phyloP scores from a whole-genome alignment of 495 filamentous ascomycete genomes.

The Aspergillus carlsbadensis region DNA sequence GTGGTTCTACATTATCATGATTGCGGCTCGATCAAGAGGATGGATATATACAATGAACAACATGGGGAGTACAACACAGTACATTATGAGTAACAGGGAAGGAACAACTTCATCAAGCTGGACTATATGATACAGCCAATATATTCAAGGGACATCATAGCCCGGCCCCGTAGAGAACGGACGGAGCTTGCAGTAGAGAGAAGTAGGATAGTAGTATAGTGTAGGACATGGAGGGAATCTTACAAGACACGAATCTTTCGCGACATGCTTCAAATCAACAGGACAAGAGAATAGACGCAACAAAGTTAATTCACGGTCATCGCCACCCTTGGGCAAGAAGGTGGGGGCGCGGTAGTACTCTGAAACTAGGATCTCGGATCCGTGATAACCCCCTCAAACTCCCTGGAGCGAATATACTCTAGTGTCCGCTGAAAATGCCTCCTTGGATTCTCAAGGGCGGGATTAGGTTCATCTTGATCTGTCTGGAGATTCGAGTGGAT shows the following conservation, averaged over 20 bases:
- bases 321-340: background rate
- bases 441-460: conserved; percentile 78
- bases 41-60: background rate
- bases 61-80: background rate
- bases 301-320: conserved; percentile 1
- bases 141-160: conserved; percentile 16
- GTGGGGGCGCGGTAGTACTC: background rate
- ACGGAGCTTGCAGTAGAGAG: conserved; percentile 9
- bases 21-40: no score
- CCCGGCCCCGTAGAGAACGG: conserved; percentile 12
- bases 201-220: conserved; percentile 10
- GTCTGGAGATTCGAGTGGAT: conserved; percentile 94
- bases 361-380: conserved; percentile 50
- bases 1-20: no score
- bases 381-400: conserved; percentile 88
- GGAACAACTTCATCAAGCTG: no score
- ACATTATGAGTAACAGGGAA: no score
- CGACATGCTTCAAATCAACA: conserved; percentile 1
- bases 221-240: conserved; percentile 10
- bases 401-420: conserved; percentile 85
- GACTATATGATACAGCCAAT: background rate
- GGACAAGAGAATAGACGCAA: background rate
- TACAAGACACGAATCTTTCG: conserved; percentile 1
- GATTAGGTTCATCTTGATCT: conserved; percentile 66
- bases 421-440: conserved; percentile 92